Conservation (phyloP, 1,284 basidiomycete species). For the Vanrija sp. region DNA sequence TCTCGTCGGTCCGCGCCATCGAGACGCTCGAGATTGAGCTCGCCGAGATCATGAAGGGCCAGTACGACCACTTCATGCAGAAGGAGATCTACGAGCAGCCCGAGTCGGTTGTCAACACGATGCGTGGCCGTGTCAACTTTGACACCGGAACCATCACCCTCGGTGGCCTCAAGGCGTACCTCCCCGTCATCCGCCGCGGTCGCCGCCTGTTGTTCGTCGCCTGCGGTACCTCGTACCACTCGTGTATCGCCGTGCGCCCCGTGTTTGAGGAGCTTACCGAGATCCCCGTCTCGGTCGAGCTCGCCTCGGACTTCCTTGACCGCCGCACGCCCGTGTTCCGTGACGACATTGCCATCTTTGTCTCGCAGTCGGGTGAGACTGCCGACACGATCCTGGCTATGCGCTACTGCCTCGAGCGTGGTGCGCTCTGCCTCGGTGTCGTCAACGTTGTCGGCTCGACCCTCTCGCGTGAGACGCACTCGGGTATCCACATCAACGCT, state of each 20-base stretch:
- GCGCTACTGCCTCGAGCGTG: slow-evolving; percentile 93
- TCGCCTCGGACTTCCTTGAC: slow-evolving; percentile 98
- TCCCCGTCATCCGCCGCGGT: slow-evolving; percentile 92
- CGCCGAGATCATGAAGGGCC: slow-evolving; percentile 99
- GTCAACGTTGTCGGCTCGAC: slow-evolving; percentile 99
- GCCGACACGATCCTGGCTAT: slow-evolving; percentile 96
- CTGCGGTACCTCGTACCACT: slow-evolving; percentile 98
- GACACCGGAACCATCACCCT: slow-evolving; percentile 87
- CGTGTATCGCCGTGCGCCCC: slow-evolving; percentile 82
- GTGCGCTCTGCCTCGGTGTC: slow-evolving; percentile 88
- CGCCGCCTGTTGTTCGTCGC: slow-evolving; percentile 95
- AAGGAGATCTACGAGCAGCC: slow-evolving; percentile 99
- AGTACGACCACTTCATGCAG: slow-evolving; percentile 99
- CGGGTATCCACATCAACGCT: slow-evolving; percentile 99
- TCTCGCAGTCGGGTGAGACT: slow-evolving; percentile 97
- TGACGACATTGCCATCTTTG: slow-evolving; percentile 95
- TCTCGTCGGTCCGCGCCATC: slow-evolving; percentile 82
- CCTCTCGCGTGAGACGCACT: slow-evolving; percentile 96
- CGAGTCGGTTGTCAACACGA: slow-evolving; percentile 99
- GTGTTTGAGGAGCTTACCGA: slow-evolving; percentile 99
- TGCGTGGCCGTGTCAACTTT: slow-evolving; percentile 99
- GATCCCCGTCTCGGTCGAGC: slow-evolving; percentile 95
- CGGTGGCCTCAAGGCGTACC: slow-evolving; percentile 90
- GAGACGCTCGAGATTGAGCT: slow-evolving; percentile 99
- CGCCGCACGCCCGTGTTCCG: slow-evolving; percentile 99